These are phyloP conservation scores for Cryphonectria japonica DNA, from an alignment of 2,329 filamentous ascomycete genomes.

Conservation along the genomic window DNA sequence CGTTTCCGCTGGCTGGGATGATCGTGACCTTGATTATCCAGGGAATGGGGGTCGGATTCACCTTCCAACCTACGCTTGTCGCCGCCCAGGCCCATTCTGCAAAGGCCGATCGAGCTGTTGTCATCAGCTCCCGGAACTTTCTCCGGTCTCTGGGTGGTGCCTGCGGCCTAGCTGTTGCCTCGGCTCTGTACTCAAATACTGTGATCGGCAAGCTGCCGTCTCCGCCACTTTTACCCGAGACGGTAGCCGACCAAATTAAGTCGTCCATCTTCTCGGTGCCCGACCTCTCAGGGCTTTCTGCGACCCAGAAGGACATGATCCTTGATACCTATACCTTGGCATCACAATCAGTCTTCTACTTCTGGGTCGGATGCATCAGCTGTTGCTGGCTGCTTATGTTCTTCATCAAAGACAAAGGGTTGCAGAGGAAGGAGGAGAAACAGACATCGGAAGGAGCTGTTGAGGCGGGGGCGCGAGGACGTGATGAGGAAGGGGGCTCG, in stretches of 20 bases:
- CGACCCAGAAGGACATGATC: conserved; percentile 14
- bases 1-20: conserved; percentile 40
- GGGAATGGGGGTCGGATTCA: conserved; percentile 56
- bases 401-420: conserved; percentile 26
- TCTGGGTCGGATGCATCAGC: conserved; percentile 27
- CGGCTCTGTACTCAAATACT: conserved; percentile 45
- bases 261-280: conserved; percentile 44
- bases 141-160: conserved; percentile 62
- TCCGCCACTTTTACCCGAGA: conserved; percentile 25
- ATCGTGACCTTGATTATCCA: conserved; percentile 54
- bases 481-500: conserved; percentile 10
- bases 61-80: conserved; percentile 54
- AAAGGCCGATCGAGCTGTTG: conserved; percentile 61
- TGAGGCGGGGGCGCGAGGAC: not conserved
- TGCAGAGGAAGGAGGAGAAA: conserved; percentile 25
- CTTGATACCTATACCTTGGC: conserved; percentile 26
- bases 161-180: conserved; percentile 60
- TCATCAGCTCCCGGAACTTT: conserved; percentile 67
- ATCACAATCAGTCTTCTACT: conserved; percentile 27
- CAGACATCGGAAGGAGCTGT: not conserved
- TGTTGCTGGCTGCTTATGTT: conserved; percentile 23
- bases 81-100: conserved; percentile 61
- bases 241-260: conserved; percentile 42
- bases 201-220: conserved; percentile 40
- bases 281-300: conserved; percentile 40